Percentiles rank a stretch among this genome's conserved stretches.
Conservation (phyloP, 768 basidiomycete genomes). For the Suillus alpinus region DNA sequence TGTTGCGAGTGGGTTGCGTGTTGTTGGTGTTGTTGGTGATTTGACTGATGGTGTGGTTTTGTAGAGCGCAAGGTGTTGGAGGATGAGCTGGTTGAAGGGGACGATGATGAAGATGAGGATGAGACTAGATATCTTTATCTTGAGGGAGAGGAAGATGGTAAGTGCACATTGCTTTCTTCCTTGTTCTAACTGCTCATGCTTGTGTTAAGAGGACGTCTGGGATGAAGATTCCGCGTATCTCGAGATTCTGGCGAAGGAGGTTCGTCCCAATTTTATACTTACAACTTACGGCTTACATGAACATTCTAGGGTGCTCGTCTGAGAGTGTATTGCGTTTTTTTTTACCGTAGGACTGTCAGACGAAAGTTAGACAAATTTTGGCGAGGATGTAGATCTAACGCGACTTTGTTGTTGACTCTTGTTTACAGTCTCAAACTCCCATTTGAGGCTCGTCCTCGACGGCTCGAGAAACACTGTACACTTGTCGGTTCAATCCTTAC, state of each 20-base stretch:
- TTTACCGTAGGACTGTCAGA: too few species aligned
- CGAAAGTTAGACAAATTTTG: too few species aligned
- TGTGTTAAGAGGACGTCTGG: constrained; percentile 73
- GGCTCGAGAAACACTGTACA: too few species aligned
- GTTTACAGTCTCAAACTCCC: too few species aligned
- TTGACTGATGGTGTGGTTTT: constrained; percentile 6
- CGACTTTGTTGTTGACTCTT: too few species aligned
- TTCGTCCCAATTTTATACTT: constrained; percentile 26
- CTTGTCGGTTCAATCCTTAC: too few species aligned
- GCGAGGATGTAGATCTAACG: too few species aligned
- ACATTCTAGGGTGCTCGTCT: constrained; percentile 63
- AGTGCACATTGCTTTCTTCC: constrained; percentile 5
- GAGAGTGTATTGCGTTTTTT: too few species aligned
- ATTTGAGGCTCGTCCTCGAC: too few species aligned
- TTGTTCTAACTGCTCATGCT: neutral
- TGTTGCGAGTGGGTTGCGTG: constrained; percentile 55
- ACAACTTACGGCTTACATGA: neutral
- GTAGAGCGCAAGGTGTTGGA: constrained; percentile 62
- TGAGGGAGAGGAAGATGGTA: constrained; percentile 64
- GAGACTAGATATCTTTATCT: constrained; percentile 54
- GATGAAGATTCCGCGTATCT: constrained; percentile 88
- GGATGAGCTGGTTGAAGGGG: constrained; percentile 42
- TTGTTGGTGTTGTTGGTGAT: neutral
- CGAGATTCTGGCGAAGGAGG: constrained; percentile 83
- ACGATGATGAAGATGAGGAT: constrained; percentile 47